A percentile compares a stretch with the other conserved stretches of the same genome.
phyloP scores from a whole-genome alignment of 805 yeast species.

The Yarrowia divulgata region DNA sequence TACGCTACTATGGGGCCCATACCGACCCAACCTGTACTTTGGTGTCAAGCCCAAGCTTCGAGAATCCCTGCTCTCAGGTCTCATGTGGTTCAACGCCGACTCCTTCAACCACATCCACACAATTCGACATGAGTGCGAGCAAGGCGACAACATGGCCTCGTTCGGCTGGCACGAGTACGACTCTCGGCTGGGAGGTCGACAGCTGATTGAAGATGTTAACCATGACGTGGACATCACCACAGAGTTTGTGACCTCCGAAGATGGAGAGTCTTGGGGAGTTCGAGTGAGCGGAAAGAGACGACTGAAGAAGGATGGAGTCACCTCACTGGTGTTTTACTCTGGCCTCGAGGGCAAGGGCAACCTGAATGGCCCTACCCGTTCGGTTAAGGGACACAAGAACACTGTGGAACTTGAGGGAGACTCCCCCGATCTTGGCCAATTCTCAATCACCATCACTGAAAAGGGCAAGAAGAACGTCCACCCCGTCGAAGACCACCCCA shows the following conservation, averaged over 20 bases:
- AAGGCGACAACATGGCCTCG: constrained; percentile 68
- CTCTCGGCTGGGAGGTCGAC: constrained; percentile 85
- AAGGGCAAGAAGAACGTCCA: constrained; percentile 59
- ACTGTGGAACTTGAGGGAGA: constrained; percentile 58
- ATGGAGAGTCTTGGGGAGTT: constrained; percentile 78
- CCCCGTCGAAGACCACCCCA: constrained; percentile 50
- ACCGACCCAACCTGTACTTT: constrained; percentile 82
- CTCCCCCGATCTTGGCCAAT: constrained; percentile 71
- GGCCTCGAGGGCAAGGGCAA: constrained; percentile 70
- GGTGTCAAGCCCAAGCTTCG: constrained; percentile 88
- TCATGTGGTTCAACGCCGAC: constrained; percentile 86
- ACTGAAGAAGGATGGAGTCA: constrained; percentile 53
- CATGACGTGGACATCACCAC: constrained; percentile 68
- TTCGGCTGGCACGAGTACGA: constrained; percentile 91
- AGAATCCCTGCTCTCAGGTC: constrained; percentile 73
- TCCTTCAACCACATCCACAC: constrained; percentile 59
- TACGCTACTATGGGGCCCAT: constrained; percentile 89
- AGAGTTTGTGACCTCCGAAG: constrained; percentile 78
- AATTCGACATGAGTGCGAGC: constrained; percentile 78
- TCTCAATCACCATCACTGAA: constrained; percentile 65
- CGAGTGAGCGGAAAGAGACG: constrained; percentile 63
- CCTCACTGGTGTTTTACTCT: constrained; percentile 78
- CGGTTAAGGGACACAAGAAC: constrained; percentile 42
- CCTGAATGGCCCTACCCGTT: constrained; percentile 45
- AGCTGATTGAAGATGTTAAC: constrained; percentile 71